Percentiles rank a stretch among this genome's conserved stretches.
phyloP scores from a whole-genome alignment of 441 rosid species.

The Euphorbia corollata region DNA sequence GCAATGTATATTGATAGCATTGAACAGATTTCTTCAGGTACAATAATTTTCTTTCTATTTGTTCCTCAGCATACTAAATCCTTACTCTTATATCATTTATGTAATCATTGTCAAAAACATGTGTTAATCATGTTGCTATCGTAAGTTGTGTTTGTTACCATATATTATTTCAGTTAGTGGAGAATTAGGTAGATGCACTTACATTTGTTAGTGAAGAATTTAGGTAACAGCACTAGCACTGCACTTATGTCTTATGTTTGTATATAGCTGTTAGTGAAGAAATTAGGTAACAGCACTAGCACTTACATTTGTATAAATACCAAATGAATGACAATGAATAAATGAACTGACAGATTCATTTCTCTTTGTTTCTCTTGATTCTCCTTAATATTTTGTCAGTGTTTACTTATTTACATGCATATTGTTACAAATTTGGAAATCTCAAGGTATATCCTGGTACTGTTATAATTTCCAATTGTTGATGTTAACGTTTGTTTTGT shows the following conservation, averaged over 20 bases:
- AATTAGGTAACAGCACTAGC: no score
- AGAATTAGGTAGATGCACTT: no score
- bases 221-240: no score
- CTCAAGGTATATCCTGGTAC: not conserved
- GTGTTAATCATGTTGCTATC: not conserved
- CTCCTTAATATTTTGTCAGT: no score
- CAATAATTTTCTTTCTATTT: not conserved
- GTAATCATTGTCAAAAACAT: conserved; percentile 2
- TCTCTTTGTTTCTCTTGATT: no score
- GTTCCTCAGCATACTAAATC: not conserved
- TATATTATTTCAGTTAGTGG: no score
- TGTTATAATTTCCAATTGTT: not conserved
- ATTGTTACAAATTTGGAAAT: not conserved
- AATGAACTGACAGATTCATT: no score
- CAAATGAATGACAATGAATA: no score
- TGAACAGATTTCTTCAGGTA: conserved; percentile 94
- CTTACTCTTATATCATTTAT: not conserved
- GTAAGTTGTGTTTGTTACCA: conserved; percentile 7
- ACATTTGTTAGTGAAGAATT: no score
- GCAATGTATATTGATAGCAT: conserved; percentile 86
- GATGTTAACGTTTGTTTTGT: not conserved
- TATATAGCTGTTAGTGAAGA: no score
- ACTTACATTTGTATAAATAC: no score
- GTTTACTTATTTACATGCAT: not conserved
- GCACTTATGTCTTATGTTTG: no score